Conservation (phyloP, 176 grass and related monocot genomes). For the Oryza coarctata region DNA sequence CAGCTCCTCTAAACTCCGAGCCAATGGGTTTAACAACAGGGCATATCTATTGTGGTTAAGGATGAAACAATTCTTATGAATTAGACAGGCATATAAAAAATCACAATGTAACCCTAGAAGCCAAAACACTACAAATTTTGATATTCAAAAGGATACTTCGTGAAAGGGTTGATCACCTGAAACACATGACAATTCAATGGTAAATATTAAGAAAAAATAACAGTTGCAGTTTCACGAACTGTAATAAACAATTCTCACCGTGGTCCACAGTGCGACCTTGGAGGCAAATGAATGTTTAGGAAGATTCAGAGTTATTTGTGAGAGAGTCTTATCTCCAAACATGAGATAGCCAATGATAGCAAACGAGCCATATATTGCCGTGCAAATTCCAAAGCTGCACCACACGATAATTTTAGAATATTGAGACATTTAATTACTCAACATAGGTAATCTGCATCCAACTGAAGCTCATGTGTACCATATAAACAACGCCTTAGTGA, state of each 20-base stretch:
- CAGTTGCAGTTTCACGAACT: not conserved
- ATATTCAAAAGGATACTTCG: slow-evolving; percentile 76
- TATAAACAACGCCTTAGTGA: slow-evolving; percentile 76
- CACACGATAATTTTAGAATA: slow-evolving; percentile 36
- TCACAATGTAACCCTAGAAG: slow-evolving; percentile 20
- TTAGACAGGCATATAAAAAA: not conserved
- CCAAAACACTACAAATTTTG: not conserved
- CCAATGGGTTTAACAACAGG: slow-evolving; percentile 79
- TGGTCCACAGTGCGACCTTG: slow-evolving; percentile 86
- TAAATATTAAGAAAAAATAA: not conserved
- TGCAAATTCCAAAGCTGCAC: slow-evolving; percentile 75
- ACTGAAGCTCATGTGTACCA: slow-evolving; percentile 47
- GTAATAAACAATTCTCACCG: slow-evolving; percentile 51
- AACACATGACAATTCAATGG: slow-evolving; percentile 17
- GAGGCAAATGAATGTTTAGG: slow-evolving; percentile 75
- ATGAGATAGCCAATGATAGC: slow-evolving; percentile 82
- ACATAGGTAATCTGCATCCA: not conserved
- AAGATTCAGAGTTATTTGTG: slow-evolving; percentile 96
- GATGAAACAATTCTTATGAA: slow-evolving; percentile 23
- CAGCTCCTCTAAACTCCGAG: slow-evolving; percentile 86
- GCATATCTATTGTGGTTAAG: slow-evolving; percentile 78
- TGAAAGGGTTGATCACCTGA: slow-evolving; percentile 93
- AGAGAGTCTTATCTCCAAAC: slow-evolving; percentile 87
- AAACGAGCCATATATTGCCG: slow-evolving; percentile 75
- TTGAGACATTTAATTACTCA: slow-evolving; percentile 20